Evolutionary conservation across 2,329 filamentous ascomycete species (phyloP).

Genomic region (Ascochyta clinopodiicola): DNA sequence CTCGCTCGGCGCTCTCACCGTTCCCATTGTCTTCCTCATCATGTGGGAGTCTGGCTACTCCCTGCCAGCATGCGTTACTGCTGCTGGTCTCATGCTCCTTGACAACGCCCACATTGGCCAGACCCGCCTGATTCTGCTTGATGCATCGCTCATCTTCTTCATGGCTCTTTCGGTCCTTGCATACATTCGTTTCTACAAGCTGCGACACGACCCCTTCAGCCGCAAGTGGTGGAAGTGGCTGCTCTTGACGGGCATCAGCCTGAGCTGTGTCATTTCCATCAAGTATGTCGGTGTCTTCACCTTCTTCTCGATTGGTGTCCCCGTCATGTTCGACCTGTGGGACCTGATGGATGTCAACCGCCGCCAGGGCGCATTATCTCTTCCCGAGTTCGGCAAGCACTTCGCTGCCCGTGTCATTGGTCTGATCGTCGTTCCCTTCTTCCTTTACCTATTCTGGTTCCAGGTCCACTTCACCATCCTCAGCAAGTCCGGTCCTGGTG

Average conservation of each 20-base stretch:
- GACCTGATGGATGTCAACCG: conserved; percentile 89
- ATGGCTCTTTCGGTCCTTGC: conserved; percentile 94
- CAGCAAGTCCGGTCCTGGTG: conserved; percentile 85
- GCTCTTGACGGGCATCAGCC: conserved; percentile 87
- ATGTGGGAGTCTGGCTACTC: conserved; percentile 99
- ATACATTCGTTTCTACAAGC: conserved; percentile 98
- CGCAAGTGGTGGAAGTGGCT: conserved; percentile 99
- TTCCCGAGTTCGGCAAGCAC: conserved; percentile 85
- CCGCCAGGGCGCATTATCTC: conserved; percentile 76
- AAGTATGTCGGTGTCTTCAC: conserved; percentile 98
- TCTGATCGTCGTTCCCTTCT: conserved; percentile 87
- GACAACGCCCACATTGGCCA: conserved; percentile 98
- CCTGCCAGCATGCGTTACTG: conserved; percentile 86
- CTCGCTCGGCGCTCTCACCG: conserved; percentile 87
- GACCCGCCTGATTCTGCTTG: conserved; percentile 91
- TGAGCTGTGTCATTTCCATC: conserved; percentile 97
- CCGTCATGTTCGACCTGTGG: conserved; percentile 94
- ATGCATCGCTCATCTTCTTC: conserved; percentile 90
- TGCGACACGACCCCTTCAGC: conserved; percentile 85
- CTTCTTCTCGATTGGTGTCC: conserved; percentile 94
- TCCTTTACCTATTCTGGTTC: conserved; percentile 99
- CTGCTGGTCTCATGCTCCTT: conserved; percentile 84
- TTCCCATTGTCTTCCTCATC: conserved; percentile 92
- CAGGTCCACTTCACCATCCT: conserved; percentile 97
- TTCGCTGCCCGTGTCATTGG: conserved; percentile 86